A percentile compares a stretch with the other conserved stretches of the same genome.
These are phyloP conservation scores for Citrullus amarus DNA, from an alignment of 306 rosid genomes.

Conservation along the genomic window DNA sequence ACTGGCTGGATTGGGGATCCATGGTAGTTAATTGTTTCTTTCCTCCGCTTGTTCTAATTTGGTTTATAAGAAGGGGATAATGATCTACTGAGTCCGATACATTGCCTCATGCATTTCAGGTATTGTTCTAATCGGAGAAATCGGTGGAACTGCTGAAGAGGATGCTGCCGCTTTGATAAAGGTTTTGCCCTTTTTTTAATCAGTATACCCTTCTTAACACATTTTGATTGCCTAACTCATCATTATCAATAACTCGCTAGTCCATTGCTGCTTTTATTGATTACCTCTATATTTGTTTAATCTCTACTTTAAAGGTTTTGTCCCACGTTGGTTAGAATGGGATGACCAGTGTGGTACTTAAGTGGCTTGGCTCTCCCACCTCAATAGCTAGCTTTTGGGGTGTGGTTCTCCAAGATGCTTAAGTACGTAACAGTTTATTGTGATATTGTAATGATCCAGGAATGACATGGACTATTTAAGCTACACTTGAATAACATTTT, in stretches of 20 bases:
- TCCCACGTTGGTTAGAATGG: no score
- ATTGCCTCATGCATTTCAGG: conserved; percentile 37
- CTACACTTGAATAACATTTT: not conserved
- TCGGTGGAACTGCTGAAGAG: conserved; percentile 99
- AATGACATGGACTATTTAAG: not conserved
- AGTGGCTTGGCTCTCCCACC: no score
- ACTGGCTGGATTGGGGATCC: not conserved
- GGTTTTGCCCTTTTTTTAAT: conserved; percentile 23
- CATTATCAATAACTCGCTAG: not conserved
- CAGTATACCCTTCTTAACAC: not conserved
- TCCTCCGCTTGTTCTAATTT: not conserved
- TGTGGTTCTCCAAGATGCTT: no score
- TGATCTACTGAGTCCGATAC: not conserved
- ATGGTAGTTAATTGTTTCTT: not conserved
- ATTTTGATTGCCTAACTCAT: not conserved
- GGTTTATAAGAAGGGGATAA: not conserved
- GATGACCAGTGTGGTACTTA: no score
- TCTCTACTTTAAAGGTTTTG: not conserved
- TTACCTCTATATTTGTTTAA: not conserved
- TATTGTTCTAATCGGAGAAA: conserved; percentile 88
- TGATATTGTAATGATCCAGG: not conserved
- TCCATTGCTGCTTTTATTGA: not conserved
- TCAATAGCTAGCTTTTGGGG: no score
- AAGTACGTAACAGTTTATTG: no score
- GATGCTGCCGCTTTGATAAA: conserved; percentile 97